Conservation (phyloP, 768 basidiomycete genomes). For the Lentinula edodes region DNA sequence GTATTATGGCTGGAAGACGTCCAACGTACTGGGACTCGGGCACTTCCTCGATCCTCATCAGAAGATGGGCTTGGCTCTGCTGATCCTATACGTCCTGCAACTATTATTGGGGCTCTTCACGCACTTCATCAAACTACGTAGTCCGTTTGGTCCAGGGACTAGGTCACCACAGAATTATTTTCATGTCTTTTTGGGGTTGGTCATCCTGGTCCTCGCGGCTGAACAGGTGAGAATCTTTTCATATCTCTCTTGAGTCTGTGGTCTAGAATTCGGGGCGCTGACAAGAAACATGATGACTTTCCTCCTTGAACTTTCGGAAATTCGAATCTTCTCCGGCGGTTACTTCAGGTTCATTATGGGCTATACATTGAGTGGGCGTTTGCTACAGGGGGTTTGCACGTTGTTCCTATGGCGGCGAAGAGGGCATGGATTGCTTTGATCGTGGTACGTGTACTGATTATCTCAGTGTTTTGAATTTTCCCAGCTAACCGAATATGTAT, state of each 20-base stretch:
- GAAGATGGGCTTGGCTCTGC: conserved; percentile 45
- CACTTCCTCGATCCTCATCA: conserved; percentile 42
- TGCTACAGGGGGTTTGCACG: conserved; percentile 26
- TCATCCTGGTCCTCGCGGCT: conserved; percentile 48
- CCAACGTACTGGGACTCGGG: conserved; percentile 20
- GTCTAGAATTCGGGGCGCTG: not conserved
- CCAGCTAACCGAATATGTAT: not conserved
- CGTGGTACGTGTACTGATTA: conserved; percentile 23
- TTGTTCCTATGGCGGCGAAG: conserved; percentile 32
- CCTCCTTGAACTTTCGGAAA: conserved; percentile 8
- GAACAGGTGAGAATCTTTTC: conserved; percentile 34
- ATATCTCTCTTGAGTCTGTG: not conserved
- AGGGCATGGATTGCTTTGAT: conserved; percentile 43
- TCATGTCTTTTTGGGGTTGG: conserved; percentile 49
- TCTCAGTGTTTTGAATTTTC: not conserved
- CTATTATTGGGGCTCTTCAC: conserved; percentile 41
- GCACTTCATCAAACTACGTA: conserved; percentile 45
- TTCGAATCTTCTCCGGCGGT: not conserved
- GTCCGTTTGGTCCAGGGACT: conserved; percentile 26
- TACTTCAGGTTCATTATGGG: conserved; percentile 39
- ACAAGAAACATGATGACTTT: not conserved
- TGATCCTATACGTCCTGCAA: conserved; percentile 51
- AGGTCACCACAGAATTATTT: conserved; percentile 50
- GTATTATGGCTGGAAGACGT: conserved; percentile 34
- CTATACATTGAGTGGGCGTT: conserved; percentile 40